Evolutionary conservation across 257 asterid species (phyloP), one percentile per base, ranked within the genome.

Genomic region (Penstemon davidsonii): DNA sequence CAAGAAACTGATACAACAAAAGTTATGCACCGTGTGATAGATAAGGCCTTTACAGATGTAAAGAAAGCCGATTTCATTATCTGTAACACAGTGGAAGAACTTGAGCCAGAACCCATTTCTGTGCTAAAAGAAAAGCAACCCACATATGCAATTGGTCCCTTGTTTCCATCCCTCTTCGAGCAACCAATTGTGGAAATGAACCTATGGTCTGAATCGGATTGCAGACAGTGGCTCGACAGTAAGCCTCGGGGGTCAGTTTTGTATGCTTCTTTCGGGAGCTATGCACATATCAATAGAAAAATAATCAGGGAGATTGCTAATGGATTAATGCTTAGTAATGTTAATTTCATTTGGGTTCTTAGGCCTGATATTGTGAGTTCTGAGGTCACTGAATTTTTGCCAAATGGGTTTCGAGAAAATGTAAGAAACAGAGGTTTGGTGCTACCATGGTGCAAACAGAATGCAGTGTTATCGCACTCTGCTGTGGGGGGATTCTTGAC

Each of bases 401-500:
- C 70, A 7, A 41, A 33, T n/a, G 70, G 70, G 56, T 65, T 65
- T 19, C 11, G 37, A n/a, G 70, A 65, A 10, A 10, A 38, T 3
- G 49, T 51, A 0, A 38, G 41, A 39, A 60, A 41, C 41, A 55
- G 60, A 37, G 70, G 70, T 5, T 25, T 65, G 45, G 42, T 65
- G 33, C 33, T 65, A 38, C 47, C 70, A 18, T 55, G 60, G 60
- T 55, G 60, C 60, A 55, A 55, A 8, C 60, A 55, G 3, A 55
- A 55, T 25, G 60, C 10, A 5, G 60, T 55, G 9, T 55, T 55
- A 33, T 55, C 76, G 25, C 64, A 70, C 60, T 57, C 36, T 8
- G 80, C 69, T 13, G 33, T 66, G 0, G 73, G 67, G 40, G 77
- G 81, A 0, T 76, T 71, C 60, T 13, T 76, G 51, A 71, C 80